Evolutionary conservation across 306 rosid genomes (phyloP).

Genomic region (Quercus rubra): DNA sequence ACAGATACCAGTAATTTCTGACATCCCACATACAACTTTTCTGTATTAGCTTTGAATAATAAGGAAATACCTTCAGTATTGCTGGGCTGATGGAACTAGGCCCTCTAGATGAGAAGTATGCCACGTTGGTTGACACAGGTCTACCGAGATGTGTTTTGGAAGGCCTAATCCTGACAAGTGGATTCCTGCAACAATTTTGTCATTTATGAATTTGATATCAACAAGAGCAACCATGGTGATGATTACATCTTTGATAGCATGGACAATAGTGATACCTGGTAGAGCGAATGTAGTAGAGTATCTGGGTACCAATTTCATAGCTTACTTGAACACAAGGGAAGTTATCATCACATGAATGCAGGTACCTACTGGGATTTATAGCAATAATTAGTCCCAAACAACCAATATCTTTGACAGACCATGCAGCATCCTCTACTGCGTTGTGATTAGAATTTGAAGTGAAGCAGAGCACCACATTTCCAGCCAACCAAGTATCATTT

Average conservation of each 20-base stretch:
- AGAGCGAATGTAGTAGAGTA: constrained; percentile 39
- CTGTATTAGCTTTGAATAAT: background rate
- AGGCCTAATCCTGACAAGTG: constrained; percentile 33
- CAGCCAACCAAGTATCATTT: constrained; percentile 24
- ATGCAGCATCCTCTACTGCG: constrained; percentile 9
- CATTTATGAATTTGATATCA: background rate
- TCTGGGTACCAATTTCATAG: constrained; percentile 37
- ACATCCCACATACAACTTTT: background rate
- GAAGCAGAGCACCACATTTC: constrained; percentile 43
- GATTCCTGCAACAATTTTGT: constrained; percentile 22
- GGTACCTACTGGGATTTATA: constrained; percentile 18
- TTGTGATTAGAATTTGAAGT: background rate
- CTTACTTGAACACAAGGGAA: constrained; percentile 39
- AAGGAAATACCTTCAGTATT: constrained; percentile 38
- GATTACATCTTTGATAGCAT: background rate
- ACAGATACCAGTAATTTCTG: background rate
- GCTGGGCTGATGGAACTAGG: constrained; percentile 48
- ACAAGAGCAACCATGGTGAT: background rate
- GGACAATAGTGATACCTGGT: constrained; percentile 23
- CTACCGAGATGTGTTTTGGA: constrained; percentile 36
- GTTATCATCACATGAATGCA: constrained; percentile 11
- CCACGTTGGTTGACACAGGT: constrained; percentile 37
- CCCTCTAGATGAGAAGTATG: constrained; percentile 50
- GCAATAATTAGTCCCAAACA: constrained; percentile 32
- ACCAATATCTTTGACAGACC: constrained; percentile 29